phyloP scores from a whole-genome alignment of 768 basidiomycete species.

The Collybia nuda region DNA sequence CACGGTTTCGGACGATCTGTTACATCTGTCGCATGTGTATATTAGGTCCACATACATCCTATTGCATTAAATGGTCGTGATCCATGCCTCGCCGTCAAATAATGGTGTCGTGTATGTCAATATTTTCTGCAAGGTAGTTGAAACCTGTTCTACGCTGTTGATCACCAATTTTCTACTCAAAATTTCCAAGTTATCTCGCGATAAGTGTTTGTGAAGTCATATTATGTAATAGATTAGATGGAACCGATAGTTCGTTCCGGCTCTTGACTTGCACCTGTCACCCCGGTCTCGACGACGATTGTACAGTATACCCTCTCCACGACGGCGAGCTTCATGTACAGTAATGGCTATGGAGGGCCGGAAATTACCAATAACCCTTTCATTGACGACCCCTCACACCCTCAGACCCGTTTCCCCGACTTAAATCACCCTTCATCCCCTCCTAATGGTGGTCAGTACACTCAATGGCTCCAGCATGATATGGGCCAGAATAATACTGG shows the following conservation, averaged over 20 bases:
- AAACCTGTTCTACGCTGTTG: too few species aligned
- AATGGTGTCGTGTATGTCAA: background rate
- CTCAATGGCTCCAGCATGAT: slow-evolving; percentile 32
- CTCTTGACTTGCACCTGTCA: background rate
- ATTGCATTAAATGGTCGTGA: background rate
- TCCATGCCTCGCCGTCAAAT: too few species aligned
- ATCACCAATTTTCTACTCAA: too few species aligned
- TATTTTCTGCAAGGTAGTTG: too few species aligned
- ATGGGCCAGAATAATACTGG: slow-evolving; percentile 16
- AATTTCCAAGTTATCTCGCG: too few species aligned
- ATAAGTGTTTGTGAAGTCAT: too few species aligned
- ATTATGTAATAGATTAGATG: too few species aligned
- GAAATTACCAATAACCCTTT: slow-evolving; percentile 68
- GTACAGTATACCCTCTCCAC: slow-evolving; percentile 9
- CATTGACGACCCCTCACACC: slow-evolving; percentile 47
- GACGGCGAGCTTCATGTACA: slow-evolving; percentile 33
- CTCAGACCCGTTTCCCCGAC: slow-evolving; percentile 64
- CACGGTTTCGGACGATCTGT: slow-evolving; percentile 4
- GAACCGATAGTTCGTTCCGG: background rate
- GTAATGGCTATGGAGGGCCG: slow-evolving; percentile 38
- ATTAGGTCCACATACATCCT: slow-evolving; percentile 3
- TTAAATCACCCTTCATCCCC: slow-evolving; percentile 34
- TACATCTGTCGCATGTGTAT: slow-evolving; percentile 1
- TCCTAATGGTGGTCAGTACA: slow-evolving; percentile 31
- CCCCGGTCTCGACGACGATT: background rate